Evolutionary conservation across 1,139 yeast species (phyloP), one percentile per base, ranked within the genome.

Genomic region (Debaryomyces psychrophilus): DNA sequence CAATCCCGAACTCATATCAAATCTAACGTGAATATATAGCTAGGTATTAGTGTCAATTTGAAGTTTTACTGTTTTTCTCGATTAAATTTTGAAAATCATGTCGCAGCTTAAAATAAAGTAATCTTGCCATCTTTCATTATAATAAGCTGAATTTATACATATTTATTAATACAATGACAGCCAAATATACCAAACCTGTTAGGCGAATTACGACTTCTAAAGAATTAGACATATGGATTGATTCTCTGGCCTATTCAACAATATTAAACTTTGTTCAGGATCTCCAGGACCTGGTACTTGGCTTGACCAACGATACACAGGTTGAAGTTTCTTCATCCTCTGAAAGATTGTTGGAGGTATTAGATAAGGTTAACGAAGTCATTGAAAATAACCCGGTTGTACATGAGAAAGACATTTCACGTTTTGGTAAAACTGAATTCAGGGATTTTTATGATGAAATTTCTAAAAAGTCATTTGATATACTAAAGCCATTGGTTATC

Each of bases 341-440:
- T 0, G 50, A 56, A 2, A 49, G 65, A 0, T 49, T 86, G 2
- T 47, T 76, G 12, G 51, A 51, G 0, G 50, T 83, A 0, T 61
- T 92, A 12, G 73, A 74, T 4, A 56, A 67, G 2, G 76, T 90
- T 0, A 67, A 69, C 2, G 49, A 37, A 0, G 61, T 81, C 0
- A 76, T 87, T 0, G 73, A 73, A 2, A 54, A 59, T 1, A 81
- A 87, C 58, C 97, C 97, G 0, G 92, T 95, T 0, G 61, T 68
- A 3, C 67, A 77, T 17, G 93, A 86, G 49, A 79, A 81, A 46
- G 75, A 73, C n/a, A 67, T 79, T 1, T 87, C 97, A 7, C 73
- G 99, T 51, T 93, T 93, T 62, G 99, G 99, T 2, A 95, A 95
- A 59, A 73, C 82, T 8, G 98, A 93, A 61, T 93, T 93, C 65